Evolutionary conservation across 1,284 basidiomycete species (phyloP).

Genomic region (Ganoderma sinense): DNA sequence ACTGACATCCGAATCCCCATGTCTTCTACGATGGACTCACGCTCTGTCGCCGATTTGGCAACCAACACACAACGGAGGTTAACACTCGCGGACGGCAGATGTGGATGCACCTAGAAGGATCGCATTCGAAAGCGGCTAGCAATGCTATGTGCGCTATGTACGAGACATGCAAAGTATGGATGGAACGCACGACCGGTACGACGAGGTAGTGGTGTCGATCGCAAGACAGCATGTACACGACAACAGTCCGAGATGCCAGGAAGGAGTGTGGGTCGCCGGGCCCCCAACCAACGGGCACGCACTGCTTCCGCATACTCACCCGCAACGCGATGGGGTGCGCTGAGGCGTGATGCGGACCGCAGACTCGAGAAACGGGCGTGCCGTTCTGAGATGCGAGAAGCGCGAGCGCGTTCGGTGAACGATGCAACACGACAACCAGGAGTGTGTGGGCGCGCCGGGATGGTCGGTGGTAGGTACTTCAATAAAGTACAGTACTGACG

Average conservation of each 20-base stretch:
- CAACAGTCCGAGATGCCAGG: conserved; percentile 21
- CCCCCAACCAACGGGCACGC: not conserved
- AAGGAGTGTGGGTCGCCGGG: conserved; percentile 9
- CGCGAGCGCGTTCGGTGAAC: not conserved
- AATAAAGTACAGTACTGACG: not conserved
- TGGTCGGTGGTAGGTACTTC: not conserved
- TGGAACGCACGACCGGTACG: not conserved
- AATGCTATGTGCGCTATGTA: not conserved
- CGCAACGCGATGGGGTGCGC: not conserved
- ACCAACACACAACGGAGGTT: not conserved
- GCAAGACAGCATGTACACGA: conserved; percentile 24
- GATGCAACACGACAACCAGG: not conserved
- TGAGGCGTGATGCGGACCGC: not conserved
- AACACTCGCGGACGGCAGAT: not conserved
- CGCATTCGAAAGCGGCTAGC: not conserved
- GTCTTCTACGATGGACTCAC: not conserved
- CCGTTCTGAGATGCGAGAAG: not conserved
- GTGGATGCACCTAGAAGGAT: not conserved
- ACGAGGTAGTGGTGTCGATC: not conserved
- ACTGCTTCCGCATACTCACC: not conserved
- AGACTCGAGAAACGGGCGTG: not conserved
- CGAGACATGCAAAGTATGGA: conserved; percentile 2
- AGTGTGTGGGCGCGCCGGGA: conserved; percentile 6
- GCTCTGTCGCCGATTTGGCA: not conserved
- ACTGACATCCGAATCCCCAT: not conserved